phyloP scores from a whole-genome alignment of 2,329 filamentous ascomycete genomes.

The Colletotrichum nymphaeae region DNA sequence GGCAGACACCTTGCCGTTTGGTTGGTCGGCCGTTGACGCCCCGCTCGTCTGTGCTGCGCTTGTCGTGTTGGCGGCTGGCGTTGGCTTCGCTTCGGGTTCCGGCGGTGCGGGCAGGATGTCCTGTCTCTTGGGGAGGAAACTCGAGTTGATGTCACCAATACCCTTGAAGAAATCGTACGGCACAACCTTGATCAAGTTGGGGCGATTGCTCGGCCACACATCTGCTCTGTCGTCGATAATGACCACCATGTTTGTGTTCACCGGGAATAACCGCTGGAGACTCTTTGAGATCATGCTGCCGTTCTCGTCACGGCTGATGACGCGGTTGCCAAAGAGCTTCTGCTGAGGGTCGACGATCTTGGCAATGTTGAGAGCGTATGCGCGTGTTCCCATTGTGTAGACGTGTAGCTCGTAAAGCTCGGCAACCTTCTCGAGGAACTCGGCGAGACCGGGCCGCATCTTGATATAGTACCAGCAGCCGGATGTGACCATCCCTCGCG shows the following conservation, averaged over 20 bases:
- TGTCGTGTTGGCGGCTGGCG: neutral
- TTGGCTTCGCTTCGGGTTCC: slow-evolving; percentile 10
- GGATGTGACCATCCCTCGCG: slow-evolving; percentile 68
- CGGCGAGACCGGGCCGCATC: slow-evolving; percentile 85
- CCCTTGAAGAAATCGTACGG: slow-evolving; percentile 99
- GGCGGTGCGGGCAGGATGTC: slow-evolving; percentile 56
- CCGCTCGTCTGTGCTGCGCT: neutral
- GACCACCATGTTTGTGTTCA: slow-evolving; percentile 98
- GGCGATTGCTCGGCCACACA: slow-evolving; percentile 91
- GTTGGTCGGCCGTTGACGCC: neutral
- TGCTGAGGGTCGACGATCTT: slow-evolving; percentile 91
- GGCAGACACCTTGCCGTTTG: slow-evolving; percentile 51
- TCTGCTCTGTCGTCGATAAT: slow-evolving; percentile 98
- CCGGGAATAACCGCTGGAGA: slow-evolving; percentile 89
- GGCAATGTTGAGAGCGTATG: slow-evolving; percentile 93
- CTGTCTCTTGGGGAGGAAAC: slow-evolving; percentile 86
- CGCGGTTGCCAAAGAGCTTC: slow-evolving; percentile 91
- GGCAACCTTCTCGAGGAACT: slow-evolving; percentile 83
- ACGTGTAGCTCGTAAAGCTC: slow-evolving; percentile 94
- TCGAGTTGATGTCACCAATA: slow-evolving; percentile 98
- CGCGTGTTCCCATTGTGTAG: slow-evolving; percentile 98
- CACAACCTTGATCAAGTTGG: slow-evolving; percentile 93
- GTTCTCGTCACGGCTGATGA: slow-evolving; percentile 97
- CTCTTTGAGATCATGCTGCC: slow-evolving; percentile 93
- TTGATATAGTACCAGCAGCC: slow-evolving; percentile 99